phyloP scores from a whole-genome alignment of 2,329 filamentous ascomycete genomes.

The Sporothrix protearum region DNA sequence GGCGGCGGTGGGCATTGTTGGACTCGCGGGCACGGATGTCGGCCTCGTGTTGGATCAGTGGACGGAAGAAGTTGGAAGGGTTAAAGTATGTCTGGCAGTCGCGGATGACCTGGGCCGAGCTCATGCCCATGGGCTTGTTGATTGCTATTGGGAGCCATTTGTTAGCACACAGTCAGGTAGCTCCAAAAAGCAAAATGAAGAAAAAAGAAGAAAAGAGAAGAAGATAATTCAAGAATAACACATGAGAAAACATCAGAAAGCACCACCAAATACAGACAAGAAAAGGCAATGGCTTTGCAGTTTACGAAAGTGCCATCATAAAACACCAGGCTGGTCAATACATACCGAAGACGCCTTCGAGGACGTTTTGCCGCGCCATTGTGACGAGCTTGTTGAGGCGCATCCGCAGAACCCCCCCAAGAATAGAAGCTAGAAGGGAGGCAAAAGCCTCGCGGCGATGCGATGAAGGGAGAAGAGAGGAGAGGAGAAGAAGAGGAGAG shows the following conservation, averaged over 20 bases:
- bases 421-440: not conserved
- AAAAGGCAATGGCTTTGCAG: not conserved
- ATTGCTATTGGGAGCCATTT: conserved; percentile 58
- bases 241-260: too few relatives aligned
- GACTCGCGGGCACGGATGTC: conserved; percentile 53
- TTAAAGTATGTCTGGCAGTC: conserved; percentile 83
- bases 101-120: conserved; percentile 86
- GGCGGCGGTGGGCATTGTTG: conserved; percentile 56
- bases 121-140: conserved; percentile 84
- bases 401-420: conserved; percentile 36
- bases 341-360: conserved; percentile 59
- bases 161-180: not conserved
- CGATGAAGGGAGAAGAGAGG: not conserved
- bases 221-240: too few relatives aligned
- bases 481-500: not conserved
- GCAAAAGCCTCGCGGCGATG: not conserved
- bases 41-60: conserved; percentile 61
- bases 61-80: conserved; percentile 72
- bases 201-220: not conserved
- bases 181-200: too few relatives aligned
- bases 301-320: not conserved
- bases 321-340: conserved; percentile 17
- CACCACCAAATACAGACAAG: not conserved
- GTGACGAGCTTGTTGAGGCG: conserved; percentile 37
- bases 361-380: conserved; percentile 53